These are phyloP conservation scores for Nicotiana knightiana DNA, from an alignment of 257 asterid species.

Conservation along the genomic window DNA sequence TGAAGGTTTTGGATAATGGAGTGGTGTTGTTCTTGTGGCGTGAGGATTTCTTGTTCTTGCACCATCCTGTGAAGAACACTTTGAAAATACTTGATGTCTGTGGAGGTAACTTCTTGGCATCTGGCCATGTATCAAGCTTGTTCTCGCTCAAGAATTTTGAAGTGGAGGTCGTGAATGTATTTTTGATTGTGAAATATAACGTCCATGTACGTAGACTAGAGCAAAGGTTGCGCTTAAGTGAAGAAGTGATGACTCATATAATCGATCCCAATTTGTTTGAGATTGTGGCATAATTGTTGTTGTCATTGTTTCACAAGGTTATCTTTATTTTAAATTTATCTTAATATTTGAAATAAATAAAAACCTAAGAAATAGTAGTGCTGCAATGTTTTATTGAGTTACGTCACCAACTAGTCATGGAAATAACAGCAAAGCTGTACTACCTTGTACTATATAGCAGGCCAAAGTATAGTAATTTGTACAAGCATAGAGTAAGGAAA, in stretches of 20 bases:
- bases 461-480: neutral
- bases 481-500: neutral
- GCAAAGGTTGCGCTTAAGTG: too few species aligned
- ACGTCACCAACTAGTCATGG: neutral
- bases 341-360: neutral
- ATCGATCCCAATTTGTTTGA: too few species aligned
- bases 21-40: slow-evolving; percentile 38
- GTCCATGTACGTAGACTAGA: neutral
- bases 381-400: slow-evolving; percentile 1
- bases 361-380: neutral
- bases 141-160: neutral
- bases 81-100: neutral
- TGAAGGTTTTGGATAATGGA: slow-evolving; percentile 36
- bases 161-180: neutral
- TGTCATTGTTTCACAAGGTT: too few species aligned
- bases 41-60: slow-evolving; percentile 17
- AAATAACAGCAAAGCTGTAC: neutral
- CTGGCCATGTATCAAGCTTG: neutral
- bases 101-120: neutral
- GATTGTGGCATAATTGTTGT: too few species aligned
- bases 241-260: too few species aligned
- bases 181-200: neutral
- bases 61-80: neutral
- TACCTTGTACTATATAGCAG: neutral
- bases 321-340: neutral